phyloP scores from a whole-genome alignment of 805 yeast species.

The Wickerhamiella azyma region DNA sequence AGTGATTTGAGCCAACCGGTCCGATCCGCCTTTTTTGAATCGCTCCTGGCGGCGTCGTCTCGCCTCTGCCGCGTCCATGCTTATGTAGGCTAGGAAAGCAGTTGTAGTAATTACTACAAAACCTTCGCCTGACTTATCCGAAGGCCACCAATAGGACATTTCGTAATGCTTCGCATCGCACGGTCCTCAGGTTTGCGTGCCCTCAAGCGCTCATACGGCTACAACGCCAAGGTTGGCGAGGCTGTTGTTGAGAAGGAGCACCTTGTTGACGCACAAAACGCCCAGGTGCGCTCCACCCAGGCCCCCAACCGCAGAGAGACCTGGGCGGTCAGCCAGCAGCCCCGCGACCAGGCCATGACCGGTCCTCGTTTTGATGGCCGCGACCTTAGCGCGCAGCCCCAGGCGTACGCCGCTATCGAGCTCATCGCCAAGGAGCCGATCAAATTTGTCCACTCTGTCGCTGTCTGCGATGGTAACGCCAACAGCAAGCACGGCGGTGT shows the following conservation, averaged over 20 bases:
- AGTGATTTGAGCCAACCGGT: slow-evolving; percentile 24
- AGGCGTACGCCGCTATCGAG: slow-evolving; percentile 74
- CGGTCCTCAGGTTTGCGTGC: background rate
- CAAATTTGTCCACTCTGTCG: slow-evolving; percentile 47
- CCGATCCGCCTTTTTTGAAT: slow-evolving; percentile 20
- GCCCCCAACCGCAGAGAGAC: slow-evolving; percentile 62
- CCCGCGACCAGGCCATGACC: slow-evolving; percentile 42
- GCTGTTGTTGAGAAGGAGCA: slow-evolving; percentile 12
- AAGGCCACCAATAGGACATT: background rate
- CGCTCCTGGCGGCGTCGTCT: slow-evolving; percentile 25
- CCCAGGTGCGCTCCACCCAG: slow-evolving; percentile 30
- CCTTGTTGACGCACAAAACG: slow-evolving; percentile 17
- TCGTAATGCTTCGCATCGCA: background rate
- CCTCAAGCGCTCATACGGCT: background rate
- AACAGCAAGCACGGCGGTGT: slow-evolving; percentile 38
- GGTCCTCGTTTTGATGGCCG: slow-evolving; percentile 60
- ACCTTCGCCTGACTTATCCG: no score
- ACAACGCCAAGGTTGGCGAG: background rate
- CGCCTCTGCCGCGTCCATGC: slow-evolving; percentile 12
- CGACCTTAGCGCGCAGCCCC: slow-evolving; percentile 57
- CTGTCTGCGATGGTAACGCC: slow-evolving; percentile 64
- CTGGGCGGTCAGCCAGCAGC: slow-evolving; percentile 61
- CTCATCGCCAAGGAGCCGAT: slow-evolving; percentile 64
- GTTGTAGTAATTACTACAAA: background rate
- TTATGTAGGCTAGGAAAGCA: no score